phyloP scores from a whole-genome alignment of 768 basidiomycete genomes.

The Tulasnella sp. region DNA sequence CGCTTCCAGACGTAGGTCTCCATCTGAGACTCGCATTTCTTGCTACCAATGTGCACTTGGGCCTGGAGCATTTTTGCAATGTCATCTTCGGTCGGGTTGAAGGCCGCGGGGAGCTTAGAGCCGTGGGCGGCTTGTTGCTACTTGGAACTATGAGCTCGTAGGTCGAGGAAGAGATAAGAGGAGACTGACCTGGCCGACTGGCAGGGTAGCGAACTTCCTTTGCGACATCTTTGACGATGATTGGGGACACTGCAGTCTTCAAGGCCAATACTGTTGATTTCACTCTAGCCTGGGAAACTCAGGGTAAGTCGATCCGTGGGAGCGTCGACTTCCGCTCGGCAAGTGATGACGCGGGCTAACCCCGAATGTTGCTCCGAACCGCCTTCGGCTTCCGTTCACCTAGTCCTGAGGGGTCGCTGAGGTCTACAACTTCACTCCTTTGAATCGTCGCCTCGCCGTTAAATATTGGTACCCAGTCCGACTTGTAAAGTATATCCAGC shows the following conservation, averaged over 20 bases:
- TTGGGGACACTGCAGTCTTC: neutral
- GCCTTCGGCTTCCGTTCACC: neutral
- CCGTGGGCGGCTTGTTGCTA: neutral
- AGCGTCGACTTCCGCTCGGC: neutral
- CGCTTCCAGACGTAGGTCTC: slow-evolving; percentile 96
- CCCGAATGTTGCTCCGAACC: neutral
- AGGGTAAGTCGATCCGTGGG: neutral
- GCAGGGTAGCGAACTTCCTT: neutral
- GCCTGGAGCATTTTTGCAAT: slow-evolving; percentile 91
- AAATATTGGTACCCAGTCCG: neutral
- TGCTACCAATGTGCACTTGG: slow-evolving; percentile 92
- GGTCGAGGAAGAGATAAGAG: neutral
- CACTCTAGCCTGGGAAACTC: neutral
- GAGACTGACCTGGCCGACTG: neutral
- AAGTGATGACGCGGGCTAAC: neutral
- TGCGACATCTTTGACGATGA: neutral
- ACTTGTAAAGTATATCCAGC: neutral
- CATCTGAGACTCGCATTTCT: slow-evolving; percentile 99
- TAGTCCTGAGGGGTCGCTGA: neutral
- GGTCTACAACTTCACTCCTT: neutral
- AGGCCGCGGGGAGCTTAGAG: slow-evolving; percentile 87
- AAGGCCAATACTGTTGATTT: slow-evolving; percentile 5
- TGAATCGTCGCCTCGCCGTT: neutral
- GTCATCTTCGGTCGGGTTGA: slow-evolving; percentile 94
- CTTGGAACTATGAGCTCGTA: neutral